Base-by-base conservation (phyloP, 2,329 filamentous ascomycete genomes). In the Myriosclerotinia scirpicola region DNA sequence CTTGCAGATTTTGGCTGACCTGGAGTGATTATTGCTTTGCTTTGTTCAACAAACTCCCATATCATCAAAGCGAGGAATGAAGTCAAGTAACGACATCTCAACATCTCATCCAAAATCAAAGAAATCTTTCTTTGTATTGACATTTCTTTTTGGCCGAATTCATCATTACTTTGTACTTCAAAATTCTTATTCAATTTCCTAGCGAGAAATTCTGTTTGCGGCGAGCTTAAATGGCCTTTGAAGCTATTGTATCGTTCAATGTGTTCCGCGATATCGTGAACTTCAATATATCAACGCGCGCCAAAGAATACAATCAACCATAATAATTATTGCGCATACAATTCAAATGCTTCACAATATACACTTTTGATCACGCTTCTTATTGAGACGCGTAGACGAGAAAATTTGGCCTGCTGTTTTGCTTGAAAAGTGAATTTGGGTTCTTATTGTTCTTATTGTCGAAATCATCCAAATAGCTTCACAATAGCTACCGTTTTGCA, bases 151-250 rank as follows among this genome's bases (percentile, higher is more conserved):
- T 54, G 44, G n/a, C 56, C 14, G 44, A 50, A 60, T 60, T 17
- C 58, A 60, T 60, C 58, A 42, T 54, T 42, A 54, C 60, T 63
- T 54, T 63, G 46, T 42, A 42, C n/a, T 62, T 30, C n/a, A 14
- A 26, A 17, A 20, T 42, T 46, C 36, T 22, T 4, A 50, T 50
- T 60, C 56, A 50, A 48, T 17, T 60, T 50, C 44, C 8, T 34
- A 53, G 64, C 54, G 54, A 65, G 54, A 65, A 60, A 38, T 17
- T 53, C 64, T 59, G 64, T 65, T 65, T 65, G 64, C 64, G 60
- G 56, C 64, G 42, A 55, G 38, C 30, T 52, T 54, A 65, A 65
- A 60, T 54, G 42, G 63, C 56, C 63, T 65, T 65, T 50, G 62
- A 64, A 50, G 53, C 55, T 54, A 53, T 53, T 65, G 44, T 65